Base-by-base conservation (phyloP, 306 rosid genomes). In the Luffa acutangula region DNA sequence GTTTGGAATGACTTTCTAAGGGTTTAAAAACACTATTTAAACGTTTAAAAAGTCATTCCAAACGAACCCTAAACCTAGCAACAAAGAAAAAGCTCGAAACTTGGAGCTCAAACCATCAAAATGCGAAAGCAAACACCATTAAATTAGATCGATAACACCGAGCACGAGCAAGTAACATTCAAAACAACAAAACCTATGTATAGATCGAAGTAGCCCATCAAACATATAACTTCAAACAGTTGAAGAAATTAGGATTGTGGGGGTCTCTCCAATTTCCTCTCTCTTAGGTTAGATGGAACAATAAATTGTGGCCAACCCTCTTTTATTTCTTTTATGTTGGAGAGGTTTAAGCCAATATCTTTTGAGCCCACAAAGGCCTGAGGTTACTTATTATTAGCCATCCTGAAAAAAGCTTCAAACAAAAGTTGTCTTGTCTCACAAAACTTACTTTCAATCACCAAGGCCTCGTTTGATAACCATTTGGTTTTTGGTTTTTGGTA, bases 231-330 rank as follows among this genome's bases (percentile, higher is more conserved):
- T 70, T 70, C 4, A 62, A 43, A 70, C 56, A 70, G 49, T n/a
- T 39, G 74, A 37, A 66, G 2, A 15, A 41, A 66, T 60, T 10
- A 39, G 76, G 41, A 45, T 71, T 9, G 57, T 71, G n/a, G 70
- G 70, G 20, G 76, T 21, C 41, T 21, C 41, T 71, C 25, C 70
- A 36, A 12, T 64, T 64, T 64, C 70, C 70, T 42, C 34, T 69
- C 75, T 69, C 75, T 18, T 69, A 69, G 75, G 75, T 69, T 53
- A 67, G 75, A 67, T 67, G 17, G 36, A 67, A 42, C 52, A 71
- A 71, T 71, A 71, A 71, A 71, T 71, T 71, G 52, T 71, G 56
- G 76, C 76, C 76, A 43, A 71, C 76, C 76, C 76, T 71, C 76
- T 21, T 69, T 69, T 42, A 69, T 69, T 69, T 69, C 33, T 69